Percentiles rank a stretch among this genome's conserved stretches.
phyloP scores from a whole-genome alignment of 306 rosid genomes.

The Neltuma alba region DNA sequence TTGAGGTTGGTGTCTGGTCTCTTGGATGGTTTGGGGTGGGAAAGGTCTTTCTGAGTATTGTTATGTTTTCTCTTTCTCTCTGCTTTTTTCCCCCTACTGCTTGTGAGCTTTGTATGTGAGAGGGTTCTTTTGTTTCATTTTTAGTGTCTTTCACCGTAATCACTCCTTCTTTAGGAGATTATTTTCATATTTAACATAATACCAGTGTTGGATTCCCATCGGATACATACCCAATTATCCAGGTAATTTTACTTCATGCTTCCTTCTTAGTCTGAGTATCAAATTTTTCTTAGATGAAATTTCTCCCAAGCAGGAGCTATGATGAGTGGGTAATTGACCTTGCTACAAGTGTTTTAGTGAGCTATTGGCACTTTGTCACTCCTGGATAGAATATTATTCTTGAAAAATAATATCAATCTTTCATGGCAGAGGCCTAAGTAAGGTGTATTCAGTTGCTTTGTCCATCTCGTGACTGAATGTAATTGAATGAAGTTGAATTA shows the following conservation, averaged over 20 bases:
- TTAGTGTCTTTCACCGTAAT: neutral
- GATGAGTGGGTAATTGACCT: slow-evolving; percentile 6
- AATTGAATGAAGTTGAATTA: slow-evolving; percentile 10
- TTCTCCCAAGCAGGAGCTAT: neutral
- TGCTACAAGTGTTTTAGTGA: neutral
- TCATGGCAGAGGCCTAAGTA: neutral
- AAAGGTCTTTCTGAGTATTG: neutral
- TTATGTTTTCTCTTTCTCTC: neutral
- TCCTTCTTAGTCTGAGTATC: neutral
- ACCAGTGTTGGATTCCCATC: neutral
- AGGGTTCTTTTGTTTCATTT: neutral
- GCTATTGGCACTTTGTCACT: neutral
- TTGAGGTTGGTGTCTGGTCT: neutral
- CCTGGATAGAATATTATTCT: neutral
- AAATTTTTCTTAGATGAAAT: neutral
- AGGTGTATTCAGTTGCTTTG: neutral
- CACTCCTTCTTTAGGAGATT: neutral
- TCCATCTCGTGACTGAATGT: neutral
- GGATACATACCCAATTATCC: neutral
- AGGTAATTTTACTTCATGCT: neutral
- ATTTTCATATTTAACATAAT: neutral
- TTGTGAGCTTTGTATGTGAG: neutral
- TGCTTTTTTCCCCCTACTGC: neutral
- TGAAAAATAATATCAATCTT: neutral
- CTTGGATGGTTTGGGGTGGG: neutral